Evolutionary conservation across 75 land plant species (phyloP), one percentile per base, ranked within the genome.

Genomic region (Larix kaempferi): DNA sequence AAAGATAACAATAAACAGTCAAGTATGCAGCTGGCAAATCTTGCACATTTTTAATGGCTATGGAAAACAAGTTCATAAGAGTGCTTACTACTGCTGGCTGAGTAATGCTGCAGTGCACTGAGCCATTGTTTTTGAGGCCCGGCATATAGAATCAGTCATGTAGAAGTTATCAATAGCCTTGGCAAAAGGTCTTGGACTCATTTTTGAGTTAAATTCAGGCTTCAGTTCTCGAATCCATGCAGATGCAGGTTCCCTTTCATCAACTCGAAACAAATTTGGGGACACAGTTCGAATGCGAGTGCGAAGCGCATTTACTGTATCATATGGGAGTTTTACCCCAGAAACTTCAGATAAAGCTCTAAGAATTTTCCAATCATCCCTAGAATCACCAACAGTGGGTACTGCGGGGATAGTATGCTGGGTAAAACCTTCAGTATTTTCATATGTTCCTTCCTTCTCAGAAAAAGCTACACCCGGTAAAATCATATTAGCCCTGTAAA

Each of bases 321-420:
- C 95, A 56, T 97, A 97, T 2, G 99, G 95, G 39, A 97, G 83
- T 35, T 69, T 35, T 23, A 85, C 74, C 12, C 96, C 96, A 7
- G 92, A 89, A 27, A 97, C 93, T 80, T 97, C 99, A 56, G 99
- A 97, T 23, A 97, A 75, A 21, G 99, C 99, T 49, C 98, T 69
- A 22, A 97, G 79, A 49, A 97, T 97, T 78, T 97, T 97, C 99
- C 99, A 97, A 64, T 97, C 99, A 85, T 97, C 98, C 66, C 99
- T 86, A 15, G 99, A 88, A 86, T 97, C 99, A 75, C 99, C 99
- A 57, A 97, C 95, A 3, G 94, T 94, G 4, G 99, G 99, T 22
- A 97, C 99, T 21, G 99, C 99, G 23, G 98, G 98, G 26, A 78
- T 69, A 19, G 98, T 97, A 71, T 82, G 85, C 65, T 97, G 99